Percentiles rank a stretch among this genome's conserved stretches.
Evolutionary conservation across 176 grass and related monocot species (phyloP).

Genomic region (Microstegium vimineum): DNA sequence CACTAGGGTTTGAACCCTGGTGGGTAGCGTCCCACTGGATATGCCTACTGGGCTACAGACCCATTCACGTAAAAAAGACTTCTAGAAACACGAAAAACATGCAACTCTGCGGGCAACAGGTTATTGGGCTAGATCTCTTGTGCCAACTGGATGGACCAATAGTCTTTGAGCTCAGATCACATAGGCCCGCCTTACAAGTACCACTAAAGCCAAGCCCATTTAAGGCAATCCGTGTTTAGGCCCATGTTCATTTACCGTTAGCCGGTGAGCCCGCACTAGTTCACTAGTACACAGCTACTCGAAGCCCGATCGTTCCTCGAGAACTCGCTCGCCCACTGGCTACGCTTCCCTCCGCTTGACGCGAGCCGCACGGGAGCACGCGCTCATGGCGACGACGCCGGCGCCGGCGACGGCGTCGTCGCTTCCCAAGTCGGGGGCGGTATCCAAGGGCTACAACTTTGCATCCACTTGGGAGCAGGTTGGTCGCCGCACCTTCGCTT

Average conservation of each 20-base stretch:
- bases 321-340: neutral
- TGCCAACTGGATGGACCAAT: too few relatives aligned
- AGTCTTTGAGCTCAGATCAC: too few relatives aligned
- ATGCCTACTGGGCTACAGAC: too few relatives aligned
- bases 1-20: too few relatives aligned
- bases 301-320: neutral
- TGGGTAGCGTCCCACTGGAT: too few relatives aligned
- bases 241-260: neutral
- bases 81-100: too few relatives aligned
- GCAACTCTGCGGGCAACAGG: too few relatives aligned
- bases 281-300: neutral
- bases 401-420: conserved; percentile 31
- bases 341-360: neutral
- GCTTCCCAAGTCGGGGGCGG: conserved; percentile 67
- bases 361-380: neutral
- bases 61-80: too few relatives aligned
- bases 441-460: conserved; percentile 87
- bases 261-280: neutral
- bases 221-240: neutral
- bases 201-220: neutral
- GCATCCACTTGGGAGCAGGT: conserved; percentile 92
- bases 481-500: neutral
- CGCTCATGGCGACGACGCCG: conserved; percentile 37
- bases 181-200: too few relatives aligned
- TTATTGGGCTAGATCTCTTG: too few relatives aligned